Evolutionary conservation across 75 land plant genomes (phyloP), one percentile per base, ranked within the genome.

Genomic region (Pinus albicaulis): DNA sequence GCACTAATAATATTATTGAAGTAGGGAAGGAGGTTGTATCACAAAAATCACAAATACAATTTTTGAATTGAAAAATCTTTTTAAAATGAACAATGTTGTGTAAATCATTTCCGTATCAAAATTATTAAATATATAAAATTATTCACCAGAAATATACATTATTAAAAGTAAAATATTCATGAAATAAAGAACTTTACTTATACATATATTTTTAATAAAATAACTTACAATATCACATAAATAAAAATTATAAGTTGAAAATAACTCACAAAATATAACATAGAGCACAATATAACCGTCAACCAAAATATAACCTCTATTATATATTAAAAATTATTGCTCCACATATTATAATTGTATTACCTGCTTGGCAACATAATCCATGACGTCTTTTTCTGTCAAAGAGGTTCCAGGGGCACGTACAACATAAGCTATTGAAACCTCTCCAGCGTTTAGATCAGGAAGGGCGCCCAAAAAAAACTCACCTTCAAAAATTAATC

Each of bases 361-460:
- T 81, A 95, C 99, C 97, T 91, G 94, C 4, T 88, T 58, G 34
- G 91, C 89, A 64, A 95, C 88, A 83, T 88, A 95, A 15, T 79
- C 76, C 41, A 78, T 75, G 3, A 95, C 85, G 52, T 86, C 87
- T 34, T 79, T 72, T 76, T 91, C 91, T 10, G 83, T 81, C 15
- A 95, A 73, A 20, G 80, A 80, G 52, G 85, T 83, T 57, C 72
- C 83, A 17, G 91, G 80, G 14, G 80, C 63, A 0, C 87, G 85
- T 23, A 93, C 99, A 41, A 95, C 83, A 74, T 77, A 95, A 26
- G 99, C 99, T 59, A 93, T 70, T 5, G 99, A 97, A 57, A 95
- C 85, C 79, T 95, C 94, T 41, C 99, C 99, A 56, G 92, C 97
- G 81, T 85, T 87, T 38, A 61, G 88, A 84, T 95, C 90, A 11